A percentile compares a stretch with the other conserved stretches of the same genome.
phyloP scores from a whole-genome alignment of 805 yeast species.

The Candida coquimbonensis region DNA sequence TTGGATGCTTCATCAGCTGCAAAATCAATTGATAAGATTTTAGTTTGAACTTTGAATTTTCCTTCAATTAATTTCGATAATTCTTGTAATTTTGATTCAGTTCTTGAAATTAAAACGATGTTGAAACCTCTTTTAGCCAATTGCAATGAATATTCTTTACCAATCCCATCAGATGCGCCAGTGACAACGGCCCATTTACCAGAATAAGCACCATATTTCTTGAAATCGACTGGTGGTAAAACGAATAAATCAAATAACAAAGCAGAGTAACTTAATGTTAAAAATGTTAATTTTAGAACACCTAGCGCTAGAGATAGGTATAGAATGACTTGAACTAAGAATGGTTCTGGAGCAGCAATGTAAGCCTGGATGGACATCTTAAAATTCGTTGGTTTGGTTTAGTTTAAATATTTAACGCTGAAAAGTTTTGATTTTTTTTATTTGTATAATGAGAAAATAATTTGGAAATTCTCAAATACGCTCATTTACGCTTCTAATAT shows the following conservation, averaged over 20 bases:
- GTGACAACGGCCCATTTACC: slow-evolving; percentile 93
- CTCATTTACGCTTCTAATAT: too few relatives aligned
- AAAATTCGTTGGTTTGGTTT: too few relatives aligned
- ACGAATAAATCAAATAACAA: slow-evolving; percentile 56
- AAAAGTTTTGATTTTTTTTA: too few relatives aligned
- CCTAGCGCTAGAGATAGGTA: slow-evolving; percentile 53
- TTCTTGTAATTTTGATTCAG: slow-evolving; percentile 63
- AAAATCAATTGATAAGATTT: slow-evolving; percentile 72
- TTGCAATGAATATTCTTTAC: slow-evolving; percentile 84
- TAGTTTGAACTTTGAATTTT: slow-evolving; percentile 56
- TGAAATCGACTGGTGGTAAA: slow-evolving; percentile 50
- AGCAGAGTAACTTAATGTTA: slow-evolving; percentile 42
- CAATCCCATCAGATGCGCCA: slow-evolving; percentile 97
- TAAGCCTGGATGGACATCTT: slow-evolving; percentile 9
- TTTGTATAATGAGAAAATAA: too few relatives aligned
- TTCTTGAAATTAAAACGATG: slow-evolving; percentile 77
- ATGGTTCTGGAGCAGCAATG: slow-evolving; percentile 5
- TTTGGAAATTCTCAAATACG: too few relatives aligned
- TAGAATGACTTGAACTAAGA: slow-evolving; percentile 19
- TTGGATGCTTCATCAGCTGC: slow-evolving; percentile 52
- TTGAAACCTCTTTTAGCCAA: slow-evolving; percentile 83
- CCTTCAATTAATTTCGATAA: slow-evolving; percentile 56
- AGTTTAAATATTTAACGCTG: too few relatives aligned
- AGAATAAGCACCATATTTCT: slow-evolving; percentile 65
- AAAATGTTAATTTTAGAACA: slow-evolving; percentile 46